Base-by-base conservation (phyloP, 805 yeast species). In the Saccharomycopsis fodiens region DNA sequence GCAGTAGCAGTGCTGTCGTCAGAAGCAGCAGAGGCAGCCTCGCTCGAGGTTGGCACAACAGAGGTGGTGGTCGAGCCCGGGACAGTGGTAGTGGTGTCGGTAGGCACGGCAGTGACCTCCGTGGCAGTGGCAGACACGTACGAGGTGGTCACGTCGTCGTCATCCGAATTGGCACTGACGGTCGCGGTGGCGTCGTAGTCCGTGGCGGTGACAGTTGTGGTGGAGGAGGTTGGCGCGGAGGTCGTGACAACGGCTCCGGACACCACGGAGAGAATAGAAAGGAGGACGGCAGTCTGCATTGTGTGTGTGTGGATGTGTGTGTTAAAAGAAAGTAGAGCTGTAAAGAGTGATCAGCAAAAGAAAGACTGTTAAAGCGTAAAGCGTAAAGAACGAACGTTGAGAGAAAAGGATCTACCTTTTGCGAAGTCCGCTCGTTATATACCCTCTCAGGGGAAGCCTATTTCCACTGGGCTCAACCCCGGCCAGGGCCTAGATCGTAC, bases 241-340 rank as follows among this genome's bases (percentile, higher is more conserved):
- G 59, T 48, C 35, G 58, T 58, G 21, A 62, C 46, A 42, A 58
- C 48, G 38, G 58, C 54, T 42, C 59, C 52, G 15, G 61, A 52
- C 44, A 47, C 55, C 43, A 55, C 54, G 37, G 42, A 48, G 40
- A 60, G 57, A 50, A 59, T 54, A 41, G 57, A 47, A 35, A 49
- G 56, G 48, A 59, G 58, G 37, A 58, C 63, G 31, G 62, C 64
- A 36, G 57, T 66, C 51, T 64, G 66, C 47, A 47, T 47, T 16
- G 22, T 37, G n/a, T 7, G 29, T 25, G 10, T 25, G 29, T 6
- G 29, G 10, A 25, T 10, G 29, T 7, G 10, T 25, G 29, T 25
- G 10, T 25, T 10, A 25, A 25, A 10, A 25, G 29, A 7, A 13
- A 34, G 21, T 34, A 19, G 7, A n/a, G n/a, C n/a, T n/a, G n/a